Conservation (phyloP, 257 asterid genomes). For the Nicotiana attenuata region DNA sequence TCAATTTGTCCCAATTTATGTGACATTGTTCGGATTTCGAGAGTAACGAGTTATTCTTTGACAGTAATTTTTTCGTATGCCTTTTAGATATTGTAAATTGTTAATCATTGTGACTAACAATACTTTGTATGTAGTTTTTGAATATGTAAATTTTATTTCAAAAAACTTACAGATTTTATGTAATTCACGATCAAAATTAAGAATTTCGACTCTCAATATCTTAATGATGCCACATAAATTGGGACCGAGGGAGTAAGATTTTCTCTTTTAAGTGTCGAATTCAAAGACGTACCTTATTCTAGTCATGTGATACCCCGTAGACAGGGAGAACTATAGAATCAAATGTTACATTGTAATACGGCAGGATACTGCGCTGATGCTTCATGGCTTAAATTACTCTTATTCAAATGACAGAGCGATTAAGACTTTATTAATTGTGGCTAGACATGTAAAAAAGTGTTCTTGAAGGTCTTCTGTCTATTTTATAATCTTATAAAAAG, state of each 20-base stretch:
- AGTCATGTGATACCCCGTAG: not conserved
- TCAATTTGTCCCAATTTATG: no score
- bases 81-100: no score
- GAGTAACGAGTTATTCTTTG: no score
- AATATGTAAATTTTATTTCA: no score
- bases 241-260: not conserved
- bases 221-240: no score
- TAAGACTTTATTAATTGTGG: not conserved
- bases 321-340: not conserved
- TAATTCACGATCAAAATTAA: no score
- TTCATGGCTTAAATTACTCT: not conserved
- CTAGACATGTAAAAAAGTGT: not conserved
- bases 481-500: not conserved
- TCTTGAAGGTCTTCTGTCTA: not conserved
- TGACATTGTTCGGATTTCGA: no score
- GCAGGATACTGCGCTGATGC: not conserved
- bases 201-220: no score
- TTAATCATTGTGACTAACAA: no score
- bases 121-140: no score
- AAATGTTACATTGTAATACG: not conserved
- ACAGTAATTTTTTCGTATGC: no score
- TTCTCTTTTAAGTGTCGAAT: not conserved
- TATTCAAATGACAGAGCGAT: not conserved
- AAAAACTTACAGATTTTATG: no score
- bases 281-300: not conserved